Evolutionary conservation across 768 basidiomycete species (phyloP).

Genomic region (Kwoniella sp.): DNA sequence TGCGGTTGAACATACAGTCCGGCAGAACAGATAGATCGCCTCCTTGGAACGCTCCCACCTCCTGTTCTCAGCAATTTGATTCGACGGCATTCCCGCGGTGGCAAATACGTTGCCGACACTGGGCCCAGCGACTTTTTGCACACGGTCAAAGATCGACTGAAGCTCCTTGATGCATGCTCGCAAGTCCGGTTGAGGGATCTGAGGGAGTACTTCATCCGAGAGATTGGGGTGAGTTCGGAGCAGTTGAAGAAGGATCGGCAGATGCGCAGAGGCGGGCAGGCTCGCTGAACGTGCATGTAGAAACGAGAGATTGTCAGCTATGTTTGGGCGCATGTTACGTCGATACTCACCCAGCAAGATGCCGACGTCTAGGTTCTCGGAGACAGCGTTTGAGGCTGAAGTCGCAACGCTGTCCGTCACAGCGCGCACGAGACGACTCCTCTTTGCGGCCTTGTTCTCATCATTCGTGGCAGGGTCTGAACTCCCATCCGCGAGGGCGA

Average conservation of each 20-base stretch:
- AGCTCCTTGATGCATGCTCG: conserved; percentile 31
- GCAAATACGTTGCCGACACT: not conserved
- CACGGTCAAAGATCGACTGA: conserved; percentile 16
- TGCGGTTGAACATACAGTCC: conserved; percentile 30
- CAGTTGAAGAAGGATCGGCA: conserved; percentile 39
- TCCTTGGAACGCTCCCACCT: conserved; percentile 25
- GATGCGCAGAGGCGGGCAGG: conserved; percentile 41
- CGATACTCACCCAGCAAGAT: conserved; percentile 42
- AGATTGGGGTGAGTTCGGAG: conserved; percentile 36
- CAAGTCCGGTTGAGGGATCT: conserved; percentile 40
- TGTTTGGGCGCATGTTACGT: too few species aligned
- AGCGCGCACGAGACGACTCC: not conserved
- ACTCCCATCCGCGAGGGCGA: conserved; percentile 29
- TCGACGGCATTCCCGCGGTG: not conserved
- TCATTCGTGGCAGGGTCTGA: not conserved
- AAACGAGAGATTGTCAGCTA: not conserved
- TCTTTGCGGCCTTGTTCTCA: conserved; percentile 8
- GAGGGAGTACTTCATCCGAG: conserved; percentile 21
- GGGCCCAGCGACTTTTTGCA: conserved; percentile 22
- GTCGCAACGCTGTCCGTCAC: not conserved
- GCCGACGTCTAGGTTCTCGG: conserved; percentile 40
- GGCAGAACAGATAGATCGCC: conserved; percentile 28
- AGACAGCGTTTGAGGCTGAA: not conserved
- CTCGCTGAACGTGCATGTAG: conserved; percentile 24
- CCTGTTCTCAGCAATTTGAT: conserved; percentile 5